Percentiles rank a stretch among this genome's conserved stretches.
phyloP scores from a whole-genome alignment of 1,284 basidiomycete genomes.

The Singerocomus rubriflavus region DNA sequence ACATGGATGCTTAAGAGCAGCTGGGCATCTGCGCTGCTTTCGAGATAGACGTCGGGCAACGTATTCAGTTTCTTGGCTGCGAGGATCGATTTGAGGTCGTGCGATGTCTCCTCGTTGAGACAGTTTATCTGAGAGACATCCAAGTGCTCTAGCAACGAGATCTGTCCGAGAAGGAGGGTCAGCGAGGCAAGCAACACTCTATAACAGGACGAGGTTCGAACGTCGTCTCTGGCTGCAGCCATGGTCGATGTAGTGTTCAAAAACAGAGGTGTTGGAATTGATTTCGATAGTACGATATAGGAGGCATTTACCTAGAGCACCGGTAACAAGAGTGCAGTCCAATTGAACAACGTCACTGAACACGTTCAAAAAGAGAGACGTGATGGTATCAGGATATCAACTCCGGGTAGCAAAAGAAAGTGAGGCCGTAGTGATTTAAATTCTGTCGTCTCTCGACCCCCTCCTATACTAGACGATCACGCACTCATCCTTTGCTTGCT shows the following conservation, averaged over 20 bases:
- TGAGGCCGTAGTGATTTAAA: conserved; percentile 7
- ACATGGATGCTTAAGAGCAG: conserved; percentile 69
- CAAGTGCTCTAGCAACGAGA: conserved; percentile 59
- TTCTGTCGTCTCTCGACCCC: conserved; percentile 6
- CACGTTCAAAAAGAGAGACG: conserved; percentile 2
- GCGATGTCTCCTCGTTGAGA: conserved; percentile 67
- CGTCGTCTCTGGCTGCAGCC: conserved; percentile 29
- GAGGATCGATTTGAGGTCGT: conserved; percentile 62
- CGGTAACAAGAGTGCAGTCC: conserved; percentile 5
- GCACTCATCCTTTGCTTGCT: conserved; percentile 91
- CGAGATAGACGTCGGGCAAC: conserved; percentile 46
- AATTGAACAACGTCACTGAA: conserved; percentile 2
- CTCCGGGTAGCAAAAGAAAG: not conserved
- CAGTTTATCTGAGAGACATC: conserved; percentile 67
- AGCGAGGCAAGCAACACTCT: conserved; percentile 5
- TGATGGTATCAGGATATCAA: conserved; percentile 16
- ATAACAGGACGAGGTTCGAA: conserved; percentile 13
- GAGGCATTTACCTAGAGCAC: conserved; percentile 12
- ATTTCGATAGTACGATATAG: conserved; percentile 9
- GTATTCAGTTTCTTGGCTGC: conserved; percentile 48
- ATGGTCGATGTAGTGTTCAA: conserved; percentile 14
- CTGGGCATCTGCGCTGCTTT: conserved; percentile 81
- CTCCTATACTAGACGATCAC: conserved; percentile 57
- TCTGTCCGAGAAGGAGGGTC: conserved; percentile 27
- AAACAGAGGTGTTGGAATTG: not conserved